Percentiles rank a stretch among this genome's conserved stretches.
Evolutionary conservation across 1,284 basidiomycete species (phyloP).

Genomic region (Rhodotorula sp.): DNA sequence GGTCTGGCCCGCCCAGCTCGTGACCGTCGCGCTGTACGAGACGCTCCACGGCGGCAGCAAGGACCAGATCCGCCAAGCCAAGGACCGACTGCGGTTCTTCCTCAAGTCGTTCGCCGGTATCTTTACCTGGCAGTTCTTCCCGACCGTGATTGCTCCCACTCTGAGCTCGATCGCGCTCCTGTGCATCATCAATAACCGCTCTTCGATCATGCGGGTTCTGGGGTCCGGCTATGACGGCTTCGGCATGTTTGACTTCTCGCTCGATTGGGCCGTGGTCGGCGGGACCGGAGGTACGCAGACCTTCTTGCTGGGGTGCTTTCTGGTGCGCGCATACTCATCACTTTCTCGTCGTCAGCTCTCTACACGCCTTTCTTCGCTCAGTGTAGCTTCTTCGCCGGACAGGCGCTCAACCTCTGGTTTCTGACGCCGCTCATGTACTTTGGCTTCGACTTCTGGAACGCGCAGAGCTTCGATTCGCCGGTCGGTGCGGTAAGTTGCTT

Average conservation of each 20-base stretch:
- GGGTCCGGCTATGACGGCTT: conserved; percentile 52
- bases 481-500: conserved; percentile 44
- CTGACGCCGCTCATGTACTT: conserved; percentile 52
- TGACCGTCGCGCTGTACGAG: conserved; percentile 50
- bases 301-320: not conserved
- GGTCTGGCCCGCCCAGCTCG: conserved; percentile 47
- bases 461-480: conserved; percentile 49
- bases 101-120: conserved; percentile 40
- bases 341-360: conserved; percentile 5
- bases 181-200: conserved; percentile 49
- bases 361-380: conserved; percentile 45
- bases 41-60: conserved; percentile 48
- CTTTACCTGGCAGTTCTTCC: conserved; percentile 46
- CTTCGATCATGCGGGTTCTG: conserved; percentile 46
- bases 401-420: conserved; percentile 50
- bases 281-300: conserved; percentile 33
- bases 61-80: conserved; percentile 34
- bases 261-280: conserved; percentile 46
- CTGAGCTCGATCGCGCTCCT: conserved; percentile 50
- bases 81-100: conserved; percentile 43
- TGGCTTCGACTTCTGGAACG: conserved; percentile 50
- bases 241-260: conserved; percentile 49
- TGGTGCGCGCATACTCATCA: too few relatives aligned
- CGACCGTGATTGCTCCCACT: conserved; percentile 49
- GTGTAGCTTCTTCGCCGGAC: conserved; percentile 35